Conservation (phyloP, 1,139 yeast species). For the Kurtzmaniella quercitrusa region DNA sequence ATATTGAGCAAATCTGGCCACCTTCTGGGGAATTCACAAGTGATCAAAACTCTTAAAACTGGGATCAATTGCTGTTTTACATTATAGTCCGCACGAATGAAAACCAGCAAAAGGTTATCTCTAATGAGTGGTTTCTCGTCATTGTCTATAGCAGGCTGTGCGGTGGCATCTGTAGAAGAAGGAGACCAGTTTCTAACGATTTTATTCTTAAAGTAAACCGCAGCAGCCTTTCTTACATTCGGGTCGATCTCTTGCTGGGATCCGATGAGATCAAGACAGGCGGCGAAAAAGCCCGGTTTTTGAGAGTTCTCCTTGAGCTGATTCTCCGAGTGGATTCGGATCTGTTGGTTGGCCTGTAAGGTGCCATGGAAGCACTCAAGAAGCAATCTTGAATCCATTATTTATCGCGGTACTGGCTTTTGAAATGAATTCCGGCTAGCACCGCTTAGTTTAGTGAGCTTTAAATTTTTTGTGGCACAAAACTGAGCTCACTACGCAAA, state of each 20-base stretch:
- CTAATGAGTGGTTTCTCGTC: slow-evolving; percentile 74
- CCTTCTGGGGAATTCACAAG: slow-evolving; percentile 60
- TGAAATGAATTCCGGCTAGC: background rate
- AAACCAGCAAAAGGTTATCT: slow-evolving; percentile 49
- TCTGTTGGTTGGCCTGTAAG: slow-evolving; percentile 59
- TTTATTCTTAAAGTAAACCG: slow-evolving; percentile 81
- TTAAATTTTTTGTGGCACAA: background rate
- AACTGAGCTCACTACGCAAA: background rate
- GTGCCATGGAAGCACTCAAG: slow-evolving; percentile 83
- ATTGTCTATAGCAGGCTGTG: slow-evolving; percentile 42
- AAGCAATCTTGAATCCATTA: slow-evolving; percentile 64
- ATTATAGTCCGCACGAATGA: slow-evolving; percentile 41
- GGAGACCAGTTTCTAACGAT: slow-evolving; percentile 61
- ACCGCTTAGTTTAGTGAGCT: background rate
- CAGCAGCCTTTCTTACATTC: slow-evolving; percentile 71
- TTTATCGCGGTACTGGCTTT: background rate
- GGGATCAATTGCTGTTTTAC: slow-evolving; percentile 65
- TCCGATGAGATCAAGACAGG: slow-evolving; percentile 71
- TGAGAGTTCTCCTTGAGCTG: slow-evolving; percentile 55
- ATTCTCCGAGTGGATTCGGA: slow-evolving; percentile 67
- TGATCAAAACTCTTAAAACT: slow-evolving; percentile 61
- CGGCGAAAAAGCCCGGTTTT: slow-evolving; percentile 73
- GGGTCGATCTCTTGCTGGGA: slow-evolving; percentile 43
- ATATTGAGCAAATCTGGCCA: slow-evolving; percentile 69
- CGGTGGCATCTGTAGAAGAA: slow-evolving; percentile 12